These are phyloP conservation scores for Hanseniaspora clermontiae DNA, from an alignment of 805 yeast genomes.

Conservation along the genomic window DNA sequence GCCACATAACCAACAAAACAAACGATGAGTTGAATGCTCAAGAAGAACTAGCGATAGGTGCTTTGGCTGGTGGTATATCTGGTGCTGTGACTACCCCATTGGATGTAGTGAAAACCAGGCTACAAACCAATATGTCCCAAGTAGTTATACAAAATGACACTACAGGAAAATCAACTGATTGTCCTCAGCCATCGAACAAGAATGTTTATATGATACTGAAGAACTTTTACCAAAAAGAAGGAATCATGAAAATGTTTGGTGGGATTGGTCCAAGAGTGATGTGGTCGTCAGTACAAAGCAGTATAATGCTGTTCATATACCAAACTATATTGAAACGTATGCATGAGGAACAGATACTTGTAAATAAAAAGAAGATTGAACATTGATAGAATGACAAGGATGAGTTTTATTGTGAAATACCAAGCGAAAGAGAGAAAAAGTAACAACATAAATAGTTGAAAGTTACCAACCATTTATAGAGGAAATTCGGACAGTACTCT, in stretches of 20 bases:
- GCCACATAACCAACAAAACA: slow-evolving; percentile 25
- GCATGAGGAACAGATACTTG: slow-evolving; percentile 15
- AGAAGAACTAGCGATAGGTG: slow-evolving; percentile 44
- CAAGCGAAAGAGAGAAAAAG: not conserved
- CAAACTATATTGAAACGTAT: slow-evolving; percentile 54
- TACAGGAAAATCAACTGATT: slow-evolving; percentile 10
- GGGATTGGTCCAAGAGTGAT: slow-evolving; percentile 95
- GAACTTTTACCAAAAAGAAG: slow-evolving; percentile 58
- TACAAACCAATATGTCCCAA: slow-evolving; percentile 47
- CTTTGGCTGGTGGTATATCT: slow-evolving; percentile 90
- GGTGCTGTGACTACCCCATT: slow-evolving; percentile 82
- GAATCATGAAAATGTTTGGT: slow-evolving; percentile 64
- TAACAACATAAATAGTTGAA: not conserved
- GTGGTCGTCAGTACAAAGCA: slow-evolving; percentile 93
- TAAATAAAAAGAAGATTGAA: not conserved
- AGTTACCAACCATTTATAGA: not conserved
- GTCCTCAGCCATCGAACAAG: slow-evolving; percentile 20
- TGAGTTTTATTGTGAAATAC: not conserved
- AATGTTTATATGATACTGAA: slow-evolving; percentile 37
- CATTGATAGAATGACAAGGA: not conserved
- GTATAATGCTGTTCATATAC: slow-evolving; percentile 81
- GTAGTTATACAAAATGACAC: slow-evolving; percentile 14
- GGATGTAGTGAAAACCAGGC: slow-evolving; percentile 83
- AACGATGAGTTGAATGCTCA: slow-evolving; percentile 18
- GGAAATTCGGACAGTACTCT: slow-evolving; percentile 1